phyloP scores from a whole-genome alignment of 805 yeast genomes.

The Lachancea waltii region DNA sequence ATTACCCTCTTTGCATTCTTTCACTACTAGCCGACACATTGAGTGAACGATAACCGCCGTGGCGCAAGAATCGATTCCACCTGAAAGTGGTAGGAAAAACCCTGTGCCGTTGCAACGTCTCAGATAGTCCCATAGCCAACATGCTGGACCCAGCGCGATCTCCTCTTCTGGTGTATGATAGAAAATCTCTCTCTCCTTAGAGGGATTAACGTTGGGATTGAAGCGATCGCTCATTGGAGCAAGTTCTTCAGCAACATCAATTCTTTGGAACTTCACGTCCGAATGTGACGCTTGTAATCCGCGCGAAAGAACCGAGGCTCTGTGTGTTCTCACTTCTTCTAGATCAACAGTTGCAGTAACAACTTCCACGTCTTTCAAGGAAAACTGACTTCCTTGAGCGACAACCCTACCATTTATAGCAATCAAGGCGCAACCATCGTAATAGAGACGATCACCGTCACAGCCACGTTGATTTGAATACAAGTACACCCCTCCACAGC shows the following conservation, averaged over 20 bases:
- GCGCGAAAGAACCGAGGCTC: conserved; percentile 64
- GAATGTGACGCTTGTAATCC: conserved; percentile 54
- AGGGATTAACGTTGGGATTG: conserved; percentile 55
- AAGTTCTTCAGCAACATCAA: conserved; percentile 58
- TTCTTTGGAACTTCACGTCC: conserved; percentile 39
- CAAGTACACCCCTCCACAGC: conserved; percentile 93
- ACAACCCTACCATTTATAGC: conserved; percentile 87
- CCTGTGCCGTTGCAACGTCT: conserved; percentile 90
- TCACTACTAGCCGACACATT: conserved; percentile 82
- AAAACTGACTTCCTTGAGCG: conserved; percentile 90
- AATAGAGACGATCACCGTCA: conserved; percentile 94
- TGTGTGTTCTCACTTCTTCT: conserved; percentile 81
- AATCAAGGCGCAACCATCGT: conserved; percentile 95
- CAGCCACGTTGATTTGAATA: conserved; percentile 96
- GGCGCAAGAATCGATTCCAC: conserved; percentile 98
- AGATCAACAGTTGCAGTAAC: conserved; percentile 90
- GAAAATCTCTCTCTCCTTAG: conserved; percentile 42
- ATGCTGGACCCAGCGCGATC: conserved; percentile 96
- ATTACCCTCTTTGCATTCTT: conserved; percentile 63
- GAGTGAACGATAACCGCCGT: conserved; percentile 91
- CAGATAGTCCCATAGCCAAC: conserved; percentile 98
- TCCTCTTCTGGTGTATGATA: conserved; percentile 90
- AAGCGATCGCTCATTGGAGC: conserved; percentile 56
- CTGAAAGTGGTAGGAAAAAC: conserved; percentile 86
- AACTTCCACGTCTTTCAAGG: conserved; percentile 88